Percentiles rank a stretch among this genome's conserved stretches.
phyloP scores from a whole-genome alignment of 805 yeast genomes.

The Suhomyces sp. region DNA sequence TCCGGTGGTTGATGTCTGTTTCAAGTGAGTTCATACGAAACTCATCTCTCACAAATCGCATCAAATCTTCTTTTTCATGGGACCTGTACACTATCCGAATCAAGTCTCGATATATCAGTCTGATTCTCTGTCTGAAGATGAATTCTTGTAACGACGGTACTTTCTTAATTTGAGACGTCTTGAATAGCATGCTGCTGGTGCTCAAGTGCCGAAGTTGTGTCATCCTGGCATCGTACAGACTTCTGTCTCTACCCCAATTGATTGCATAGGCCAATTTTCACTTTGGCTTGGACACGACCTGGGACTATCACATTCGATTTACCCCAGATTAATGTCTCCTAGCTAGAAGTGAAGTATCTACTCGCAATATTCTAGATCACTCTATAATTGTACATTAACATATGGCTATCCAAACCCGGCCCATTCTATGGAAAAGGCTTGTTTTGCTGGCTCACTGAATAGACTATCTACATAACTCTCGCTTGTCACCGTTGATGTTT shows the following conservation, averaged over 20 bases:
- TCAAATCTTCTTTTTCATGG: conserved; percentile 36
- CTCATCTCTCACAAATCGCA: conserved; percentile 31
- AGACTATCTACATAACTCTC: background rate
- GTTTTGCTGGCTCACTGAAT: conserved; percentile 23
- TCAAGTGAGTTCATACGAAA: conserved; percentile 26
- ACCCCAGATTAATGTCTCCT: background rate
- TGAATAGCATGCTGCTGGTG: background rate
- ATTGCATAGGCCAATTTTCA: background rate
- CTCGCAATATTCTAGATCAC: too few species aligned
- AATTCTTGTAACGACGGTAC: conserved; percentile 33
- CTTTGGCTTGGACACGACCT: background rate
- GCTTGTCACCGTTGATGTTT: conserved; percentile 4
- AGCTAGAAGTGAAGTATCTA: too few species aligned
- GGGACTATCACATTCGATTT: background rate
- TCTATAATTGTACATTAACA: background rate
- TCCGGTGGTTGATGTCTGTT: conserved; percentile 34
- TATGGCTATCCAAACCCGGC: conserved; percentile 79
- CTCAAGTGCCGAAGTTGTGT: background rate
- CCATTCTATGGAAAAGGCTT: conserved; percentile 84
- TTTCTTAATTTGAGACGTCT: conserved; percentile 2
- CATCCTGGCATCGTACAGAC: background rate
- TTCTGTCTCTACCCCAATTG: background rate
- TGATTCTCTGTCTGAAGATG: conserved; percentile 34
- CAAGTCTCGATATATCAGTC: conserved; percentile 31
- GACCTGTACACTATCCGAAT: conserved; percentile 32